A percentile compares a stretch with the other conserved stretches of the same genome.
Conservation (phyloP, 2,329 filamentous ascomycete species). For the Rhynchosporium secalis region DNA sequence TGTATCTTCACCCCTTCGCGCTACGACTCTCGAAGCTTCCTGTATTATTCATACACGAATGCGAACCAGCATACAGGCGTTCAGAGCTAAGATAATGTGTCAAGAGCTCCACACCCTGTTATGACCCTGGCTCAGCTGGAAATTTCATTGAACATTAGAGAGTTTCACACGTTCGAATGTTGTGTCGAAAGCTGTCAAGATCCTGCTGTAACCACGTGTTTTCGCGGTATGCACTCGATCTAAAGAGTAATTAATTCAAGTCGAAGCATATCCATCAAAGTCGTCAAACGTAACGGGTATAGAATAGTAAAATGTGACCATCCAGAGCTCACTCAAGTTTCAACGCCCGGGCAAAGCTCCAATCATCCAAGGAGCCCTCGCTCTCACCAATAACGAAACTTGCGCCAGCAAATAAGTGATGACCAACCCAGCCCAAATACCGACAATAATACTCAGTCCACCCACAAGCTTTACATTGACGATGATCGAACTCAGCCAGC, state of each 20-base stretch:
- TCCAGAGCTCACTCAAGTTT: neutral
- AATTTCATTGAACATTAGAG: no score
- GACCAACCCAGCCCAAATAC: conserved; percentile 35
- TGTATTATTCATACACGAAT: no score
- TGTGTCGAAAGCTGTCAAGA: no score
- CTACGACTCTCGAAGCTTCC: no score
- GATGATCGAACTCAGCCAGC: conserved; percentile 22
- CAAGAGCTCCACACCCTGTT: no score
- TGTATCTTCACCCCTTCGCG: neutral
- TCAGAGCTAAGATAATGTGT: no score
- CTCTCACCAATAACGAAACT: conserved; percentile 23
- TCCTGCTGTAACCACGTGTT: no score
- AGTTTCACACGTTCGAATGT: no score
- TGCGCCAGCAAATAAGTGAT: conserved; percentile 35
- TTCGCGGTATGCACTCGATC: no score
- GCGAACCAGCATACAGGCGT: no score
- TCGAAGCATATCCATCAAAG: neutral
- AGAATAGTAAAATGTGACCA: neutral
- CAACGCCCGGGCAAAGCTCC: neutral
- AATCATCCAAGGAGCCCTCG: conserved; percentile 17
- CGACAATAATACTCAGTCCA: conserved; percentile 34
- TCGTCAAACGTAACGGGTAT: neutral
- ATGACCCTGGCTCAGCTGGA: no score
- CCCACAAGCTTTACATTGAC: conserved; percentile 30
- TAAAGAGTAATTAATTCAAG: no score